Evolutionary conservation across 2,329 filamentous ascomycete species (phyloP).

Genomic region (Trichoderma atrobrunneum): DNA sequence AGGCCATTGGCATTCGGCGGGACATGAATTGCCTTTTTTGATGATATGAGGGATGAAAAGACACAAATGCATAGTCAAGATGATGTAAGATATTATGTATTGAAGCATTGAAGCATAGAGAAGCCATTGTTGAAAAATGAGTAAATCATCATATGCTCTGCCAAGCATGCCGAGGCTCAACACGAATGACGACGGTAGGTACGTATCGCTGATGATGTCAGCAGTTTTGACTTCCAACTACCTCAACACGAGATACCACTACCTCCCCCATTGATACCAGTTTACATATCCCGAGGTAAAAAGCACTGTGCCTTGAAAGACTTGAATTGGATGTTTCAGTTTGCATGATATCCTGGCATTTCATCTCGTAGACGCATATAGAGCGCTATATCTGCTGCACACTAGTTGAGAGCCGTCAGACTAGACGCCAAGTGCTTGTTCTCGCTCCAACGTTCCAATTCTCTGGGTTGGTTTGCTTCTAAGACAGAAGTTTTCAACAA

Average conservation of each 20-base stretch:
- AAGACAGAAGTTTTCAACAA: not conserved
- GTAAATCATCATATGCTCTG: not conserved
- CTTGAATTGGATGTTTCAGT: not conserved
- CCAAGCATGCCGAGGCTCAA: not conserved
- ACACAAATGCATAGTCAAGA: not conserved
- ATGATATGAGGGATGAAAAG: not conserved
- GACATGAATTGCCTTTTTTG: not conserved
- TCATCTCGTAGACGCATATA: not conserved
- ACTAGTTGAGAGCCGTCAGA: not conserved
- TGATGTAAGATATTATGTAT: constrained; percentile 11
- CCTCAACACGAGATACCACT: not conserved
- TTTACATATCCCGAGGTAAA: not conserved
- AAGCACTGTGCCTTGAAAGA: not conserved
- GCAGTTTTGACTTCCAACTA: not conserved
- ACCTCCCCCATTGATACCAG: not conserved
- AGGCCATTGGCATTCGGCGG: not conserved
- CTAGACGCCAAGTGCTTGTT: not conserved
- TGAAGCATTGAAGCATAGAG: not conserved
- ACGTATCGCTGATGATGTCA: constrained; percentile 8
- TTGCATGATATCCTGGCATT: not conserved
- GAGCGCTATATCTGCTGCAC: not conserved
- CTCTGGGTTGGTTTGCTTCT: not conserved
- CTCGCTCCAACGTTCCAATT: not conserved
- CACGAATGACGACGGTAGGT: not conserved
- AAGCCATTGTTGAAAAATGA: not conserved